phyloP scores from a whole-genome alignment of 371 early-diverging fungal genomes.

The Zopfochytrium polystomum region DNA sequence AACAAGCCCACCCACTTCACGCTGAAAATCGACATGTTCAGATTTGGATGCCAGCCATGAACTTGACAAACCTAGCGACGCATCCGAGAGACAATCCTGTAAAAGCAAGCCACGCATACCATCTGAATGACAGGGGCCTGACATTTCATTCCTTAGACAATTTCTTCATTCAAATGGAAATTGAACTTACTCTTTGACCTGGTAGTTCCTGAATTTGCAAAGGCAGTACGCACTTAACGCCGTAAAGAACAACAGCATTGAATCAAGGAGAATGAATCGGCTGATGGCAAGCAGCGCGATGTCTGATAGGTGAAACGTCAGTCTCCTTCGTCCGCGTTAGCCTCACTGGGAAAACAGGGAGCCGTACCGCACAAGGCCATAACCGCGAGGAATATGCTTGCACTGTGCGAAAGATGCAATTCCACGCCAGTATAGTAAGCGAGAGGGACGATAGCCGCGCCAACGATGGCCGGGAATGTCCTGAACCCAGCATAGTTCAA shows the following conservation, averaged over 20 bases:
- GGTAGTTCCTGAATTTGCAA: conserved; percentile 65
- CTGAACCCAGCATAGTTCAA: conserved; percentile 92
- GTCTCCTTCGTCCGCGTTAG: not conserved
- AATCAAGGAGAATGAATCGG: conserved; percentile 93
- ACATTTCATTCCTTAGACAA: too few species aligned
- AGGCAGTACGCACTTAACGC: conserved; percentile 70
- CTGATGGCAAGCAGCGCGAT: conserved; percentile 82
- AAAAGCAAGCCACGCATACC: conserved; percentile 84
- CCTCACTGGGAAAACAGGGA: not conserved
- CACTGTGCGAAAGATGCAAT: conserved; percentile 64
- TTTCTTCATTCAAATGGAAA: too few species aligned
- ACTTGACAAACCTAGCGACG: conserved; percentile 70
- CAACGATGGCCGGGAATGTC: conserved; percentile 85
- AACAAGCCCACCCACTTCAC: conserved; percentile 99
- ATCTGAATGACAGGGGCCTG: conserved; percentile 75
- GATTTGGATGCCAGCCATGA: too few species aligned
- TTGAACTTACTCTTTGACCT: conserved; percentile 22
- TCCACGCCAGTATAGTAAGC: conserved; percentile 88
- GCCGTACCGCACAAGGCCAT: conserved; percentile 79
- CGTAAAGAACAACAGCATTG: conserved; percentile 93
- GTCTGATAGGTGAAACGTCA: conserved; percentile 62
- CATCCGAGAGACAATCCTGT: conserved; percentile 93
- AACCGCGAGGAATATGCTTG: conserved; percentile 68
- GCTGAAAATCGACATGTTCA: conserved; percentile 57
- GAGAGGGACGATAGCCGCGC: conserved; percentile 88